Evolutionary conservation across 1,139 yeast genomes (phyloP), one percentile per base, ranked within the genome.

Genomic region (Petasospora rhodanensis): DNA sequence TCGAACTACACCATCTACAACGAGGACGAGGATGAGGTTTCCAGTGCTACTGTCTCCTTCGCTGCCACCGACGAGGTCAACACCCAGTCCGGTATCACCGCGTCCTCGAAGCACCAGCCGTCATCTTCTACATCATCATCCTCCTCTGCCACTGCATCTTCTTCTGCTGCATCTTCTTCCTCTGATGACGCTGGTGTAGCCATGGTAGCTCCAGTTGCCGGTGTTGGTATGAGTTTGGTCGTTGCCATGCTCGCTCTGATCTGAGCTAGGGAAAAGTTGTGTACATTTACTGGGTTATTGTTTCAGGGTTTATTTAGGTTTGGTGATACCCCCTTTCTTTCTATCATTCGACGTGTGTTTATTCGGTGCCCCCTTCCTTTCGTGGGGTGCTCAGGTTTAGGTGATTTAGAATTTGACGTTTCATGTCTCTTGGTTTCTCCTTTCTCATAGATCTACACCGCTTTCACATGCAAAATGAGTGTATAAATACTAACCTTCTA

Each of bases 11-110:
- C 63, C 8, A 60, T 76, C 29, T 58, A 63, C 43, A 81, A 81
- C 46, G 56, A 64, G 24, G 65, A 64, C 22, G 78, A 76, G 34
- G 68, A 75, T 18, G 55, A 56, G 32, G 70, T 85, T 32, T 52
- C 59, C 22, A 74, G 76, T 24, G 74, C 85, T 26, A 61, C 71
- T 18, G 78, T 79, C 22, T 66, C 73, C 2, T 76, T 81, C 35
- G 49, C 45, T 22, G 40, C 56, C n/a, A 50, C 52, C 3, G 62
- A 66, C 50, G 52, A 52, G 25, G 49, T 63, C 52, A 79, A 70
- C 45, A 41, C 57, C 5, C 60, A 64, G 40, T 47, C 59, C 10
- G 58, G 57, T 18, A 37, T 46, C 8, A 44, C 61, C 12, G 45
- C 59, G 14, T 41, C 64, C 9, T 37, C 61, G n/a, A 35, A 54